phyloP scores from a whole-genome alignment of 176 grass and related monocot genomes.

The Cenchrus fungigraminus region DNA sequence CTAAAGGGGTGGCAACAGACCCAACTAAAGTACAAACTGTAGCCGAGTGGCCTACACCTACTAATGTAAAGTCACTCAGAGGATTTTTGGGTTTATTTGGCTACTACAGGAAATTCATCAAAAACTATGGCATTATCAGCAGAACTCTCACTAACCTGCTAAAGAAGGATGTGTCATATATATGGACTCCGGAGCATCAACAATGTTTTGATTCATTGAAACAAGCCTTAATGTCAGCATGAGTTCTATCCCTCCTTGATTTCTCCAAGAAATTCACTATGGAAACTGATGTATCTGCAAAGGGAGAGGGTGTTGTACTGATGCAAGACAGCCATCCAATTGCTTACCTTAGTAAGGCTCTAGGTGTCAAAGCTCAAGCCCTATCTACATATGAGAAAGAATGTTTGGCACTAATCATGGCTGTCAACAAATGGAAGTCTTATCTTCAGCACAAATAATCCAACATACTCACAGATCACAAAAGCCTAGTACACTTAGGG shows the following conservation, averaged over 20 bases:
- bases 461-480: not conserved
- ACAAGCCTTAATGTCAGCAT: too few relatives aligned
- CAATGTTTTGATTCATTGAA: not conserved
- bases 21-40: too few relatives aligned
- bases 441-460: not conserved
- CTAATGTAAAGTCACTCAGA: too few relatives aligned
- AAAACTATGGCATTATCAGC: too few relatives aligned
- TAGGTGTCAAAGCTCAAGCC: not conserved
- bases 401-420: not conserved
- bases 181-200: too few relatives aligned
- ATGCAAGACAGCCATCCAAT: not conserved
- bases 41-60: too few relatives aligned
- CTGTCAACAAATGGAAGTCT: not conserved
- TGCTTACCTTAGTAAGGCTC: not conserved
- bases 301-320: not conserved
- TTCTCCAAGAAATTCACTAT: not conserved
- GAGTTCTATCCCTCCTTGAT: not conserved
- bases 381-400: too few relatives aligned
- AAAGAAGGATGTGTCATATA: too few relatives aligned
- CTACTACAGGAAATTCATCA: too few relatives aligned
- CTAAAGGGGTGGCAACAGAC: too few relatives aligned
- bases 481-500: not conserved
- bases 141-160: too few relatives aligned
- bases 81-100: too few relatives aligned
- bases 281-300: not conserved